These are phyloP conservation scores for Colletotrichum simmondsii DNA, from an alignment of 2,329 filamentous ascomycete species.

Conservation along the genomic window DNA sequence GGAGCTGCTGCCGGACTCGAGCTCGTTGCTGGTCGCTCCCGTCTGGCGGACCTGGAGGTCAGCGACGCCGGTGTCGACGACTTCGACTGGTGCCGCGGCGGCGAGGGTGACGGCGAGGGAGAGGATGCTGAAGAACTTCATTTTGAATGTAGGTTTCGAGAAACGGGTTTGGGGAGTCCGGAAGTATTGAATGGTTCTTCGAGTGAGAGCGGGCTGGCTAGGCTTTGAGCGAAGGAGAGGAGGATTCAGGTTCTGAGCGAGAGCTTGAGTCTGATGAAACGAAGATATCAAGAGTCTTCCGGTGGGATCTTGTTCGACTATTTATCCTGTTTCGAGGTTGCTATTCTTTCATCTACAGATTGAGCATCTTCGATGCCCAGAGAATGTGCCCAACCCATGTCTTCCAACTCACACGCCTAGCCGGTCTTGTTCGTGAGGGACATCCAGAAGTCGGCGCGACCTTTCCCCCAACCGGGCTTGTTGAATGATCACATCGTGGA, in stretches of 20 bases:
- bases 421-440: not conserved
- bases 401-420: not conserved
- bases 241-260: slow-evolving; percentile 12
- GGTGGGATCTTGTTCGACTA: not conserved
- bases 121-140: slow-evolving; percentile 38
- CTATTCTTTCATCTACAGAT: not conserved
- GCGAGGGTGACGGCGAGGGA: slow-evolving; percentile 31
- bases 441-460: not conserved
- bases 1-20: slow-evolving; percentile 40
- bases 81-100: slow-evolving; percentile 32
- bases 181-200: no score
- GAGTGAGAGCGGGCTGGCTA: not conserved
- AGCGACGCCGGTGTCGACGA: slow-evolving; percentile 2
- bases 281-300: not conserved
- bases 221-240: slow-evolving; percentile 17
- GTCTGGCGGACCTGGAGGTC: slow-evolving; percentile 36
- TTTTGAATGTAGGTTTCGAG: slow-evolving; percentile 20
- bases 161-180: no score
- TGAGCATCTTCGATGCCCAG: not conserved
- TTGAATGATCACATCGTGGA: not conserved
- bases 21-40: slow-evolving; percentile 39
- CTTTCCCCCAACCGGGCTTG: no score
- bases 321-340: slow-evolving; percentile 10
- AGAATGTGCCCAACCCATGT: not conserved
- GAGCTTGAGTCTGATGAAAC: slow-evolving; percentile 19